Evolutionary conservation across 805 yeast species (phyloP).

Genomic region (Clavispora vitiphila): DNA sequence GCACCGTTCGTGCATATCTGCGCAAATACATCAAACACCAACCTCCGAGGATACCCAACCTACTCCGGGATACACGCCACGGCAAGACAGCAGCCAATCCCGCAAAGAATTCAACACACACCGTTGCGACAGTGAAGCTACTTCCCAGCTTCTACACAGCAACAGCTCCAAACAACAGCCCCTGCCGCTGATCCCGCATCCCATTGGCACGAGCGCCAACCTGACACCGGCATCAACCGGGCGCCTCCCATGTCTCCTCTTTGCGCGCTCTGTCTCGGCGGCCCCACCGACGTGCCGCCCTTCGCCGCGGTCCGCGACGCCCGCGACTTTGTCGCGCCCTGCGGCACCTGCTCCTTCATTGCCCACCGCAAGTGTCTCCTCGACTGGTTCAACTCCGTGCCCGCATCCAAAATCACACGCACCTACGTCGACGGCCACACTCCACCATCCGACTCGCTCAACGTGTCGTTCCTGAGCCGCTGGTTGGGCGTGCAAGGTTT

Average conservation of each 20-base stretch:
- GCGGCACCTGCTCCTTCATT: conserved; percentile 32
- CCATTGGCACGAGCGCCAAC: too few relatives aligned
- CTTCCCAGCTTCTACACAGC: too few relatives aligned
- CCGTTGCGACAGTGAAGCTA: too few relatives aligned
- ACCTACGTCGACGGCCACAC: background rate
- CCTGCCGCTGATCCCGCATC: too few relatives aligned
- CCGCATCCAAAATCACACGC: conserved; percentile 19
- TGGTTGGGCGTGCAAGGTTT: background rate
- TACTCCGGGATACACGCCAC: too few relatives aligned
- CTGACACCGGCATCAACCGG: too few relatives aligned
- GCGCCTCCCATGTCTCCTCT: conserved; percentile 3
- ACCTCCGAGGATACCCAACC: too few relatives aligned
- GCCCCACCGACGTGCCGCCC: conserved; percentile 34
- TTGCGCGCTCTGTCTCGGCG: conserved; percentile 39
- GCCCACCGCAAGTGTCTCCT: conserved; percentile 35
- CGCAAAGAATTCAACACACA: too few relatives aligned
- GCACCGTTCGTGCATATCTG: background rate
- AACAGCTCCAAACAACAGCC: too few relatives aligned
- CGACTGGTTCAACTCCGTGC: conserved; percentile 38
- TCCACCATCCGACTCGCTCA: background rate
- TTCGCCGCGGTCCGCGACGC: conserved; percentile 34
- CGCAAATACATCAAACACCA: too few relatives aligned
- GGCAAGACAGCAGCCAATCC: too few relatives aligned
- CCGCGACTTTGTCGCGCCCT: conserved; percentile 31
- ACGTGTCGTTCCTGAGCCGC: background rate